Evolutionary conservation across 2,329 filamentous ascomycete species (phyloP).

Genomic region (Rasamsonia emersonii): DNA sequence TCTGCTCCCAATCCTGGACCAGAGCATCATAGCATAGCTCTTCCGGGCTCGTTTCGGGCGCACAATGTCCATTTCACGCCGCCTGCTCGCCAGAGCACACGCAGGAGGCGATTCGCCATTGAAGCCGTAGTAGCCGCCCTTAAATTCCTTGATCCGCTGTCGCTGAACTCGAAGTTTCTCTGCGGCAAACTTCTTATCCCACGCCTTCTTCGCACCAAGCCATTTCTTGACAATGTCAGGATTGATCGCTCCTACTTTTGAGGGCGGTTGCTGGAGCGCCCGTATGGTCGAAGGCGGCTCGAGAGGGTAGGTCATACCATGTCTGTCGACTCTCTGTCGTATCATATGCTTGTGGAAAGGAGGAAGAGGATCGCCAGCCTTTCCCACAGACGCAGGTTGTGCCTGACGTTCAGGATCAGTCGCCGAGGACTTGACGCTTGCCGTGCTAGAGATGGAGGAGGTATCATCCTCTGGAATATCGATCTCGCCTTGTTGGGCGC

Average conservation of each 20-base stretch:
- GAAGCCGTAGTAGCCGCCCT: constrained; percentile 62
- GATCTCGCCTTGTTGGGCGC: constrained; percentile 70
- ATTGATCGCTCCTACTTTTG: constrained; percentile 71
- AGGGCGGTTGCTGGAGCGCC: constrained; percentile 54
- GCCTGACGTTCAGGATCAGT: constrained; percentile 8
- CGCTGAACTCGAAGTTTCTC: constrained; percentile 65
- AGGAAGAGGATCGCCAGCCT: constrained; percentile 74
- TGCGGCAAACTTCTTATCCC: constrained; percentile 63
- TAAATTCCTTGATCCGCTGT: constrained; percentile 63
- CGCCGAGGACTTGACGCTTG: constrained; percentile 10
- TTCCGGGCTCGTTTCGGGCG: constrained; percentile 32
- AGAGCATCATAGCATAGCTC: constrained; percentile 71
- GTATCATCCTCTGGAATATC: constrained; percentile 71
- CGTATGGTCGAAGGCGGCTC: constrained; percentile 55
- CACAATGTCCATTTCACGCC: constrained; percentile 29
- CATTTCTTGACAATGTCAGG: constrained; percentile 72
- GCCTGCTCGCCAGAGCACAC: constrained; percentile 68
- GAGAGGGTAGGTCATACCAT: constrained; percentile 66
- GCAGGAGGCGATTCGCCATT: constrained; percentile 73
- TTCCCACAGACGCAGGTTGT: constrained; percentile 54
- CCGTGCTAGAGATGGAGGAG: constrained; percentile 56
- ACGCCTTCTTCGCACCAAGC: constrained; percentile 64
- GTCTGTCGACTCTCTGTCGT: constrained; percentile 71
- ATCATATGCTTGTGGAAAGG: constrained; percentile 82
- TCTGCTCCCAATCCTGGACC: constrained; percentile 81